A percentile compares a stretch with the other conserved stretches of the same genome.
These are phyloP conservation scores for Cercophora samala DNA, from an alignment of 495 filamentous ascomycete genomes.

Conservation along the genomic window DNA sequence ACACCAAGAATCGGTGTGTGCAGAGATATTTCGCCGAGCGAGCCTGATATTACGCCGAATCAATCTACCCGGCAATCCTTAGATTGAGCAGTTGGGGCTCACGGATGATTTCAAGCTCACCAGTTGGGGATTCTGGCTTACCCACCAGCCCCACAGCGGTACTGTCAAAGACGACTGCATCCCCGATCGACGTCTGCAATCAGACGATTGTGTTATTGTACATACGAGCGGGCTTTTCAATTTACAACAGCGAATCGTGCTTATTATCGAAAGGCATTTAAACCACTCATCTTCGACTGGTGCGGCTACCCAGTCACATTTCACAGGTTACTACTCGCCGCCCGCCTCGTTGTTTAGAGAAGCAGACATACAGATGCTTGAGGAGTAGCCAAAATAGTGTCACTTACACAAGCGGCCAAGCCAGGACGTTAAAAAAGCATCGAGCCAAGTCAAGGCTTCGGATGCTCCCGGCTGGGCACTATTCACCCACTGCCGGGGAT, in stretches of 20 bases:
- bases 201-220: neutral
- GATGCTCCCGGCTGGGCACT: slow-evolving; percentile 11
- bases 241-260: neutral
- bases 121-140: neutral
- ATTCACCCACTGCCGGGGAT: neutral
- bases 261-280: neutral
- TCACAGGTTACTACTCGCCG: neutral
- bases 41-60: neutral
- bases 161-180: neutral
- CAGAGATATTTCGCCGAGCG: neutral
- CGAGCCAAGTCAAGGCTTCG: neutral
- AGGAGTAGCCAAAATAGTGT: no score
- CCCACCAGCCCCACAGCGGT: neutral
- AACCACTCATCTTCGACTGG: neutral
- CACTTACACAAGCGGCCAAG: neutral
- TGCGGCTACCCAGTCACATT: neutral
- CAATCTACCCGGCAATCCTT: neutral
- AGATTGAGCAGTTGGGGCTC: neutral
- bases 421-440: neutral
- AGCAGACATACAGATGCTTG: neutral
- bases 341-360: neutral
- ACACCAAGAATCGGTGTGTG: neutral
- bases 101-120: neutral
- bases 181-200: neutral
- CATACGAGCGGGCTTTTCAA: neutral